These are phyloP conservation scores for Hylodesmum podocarpum DNA, from an alignment of 306 rosid genomes.

Conservation along the genomic window DNA sequence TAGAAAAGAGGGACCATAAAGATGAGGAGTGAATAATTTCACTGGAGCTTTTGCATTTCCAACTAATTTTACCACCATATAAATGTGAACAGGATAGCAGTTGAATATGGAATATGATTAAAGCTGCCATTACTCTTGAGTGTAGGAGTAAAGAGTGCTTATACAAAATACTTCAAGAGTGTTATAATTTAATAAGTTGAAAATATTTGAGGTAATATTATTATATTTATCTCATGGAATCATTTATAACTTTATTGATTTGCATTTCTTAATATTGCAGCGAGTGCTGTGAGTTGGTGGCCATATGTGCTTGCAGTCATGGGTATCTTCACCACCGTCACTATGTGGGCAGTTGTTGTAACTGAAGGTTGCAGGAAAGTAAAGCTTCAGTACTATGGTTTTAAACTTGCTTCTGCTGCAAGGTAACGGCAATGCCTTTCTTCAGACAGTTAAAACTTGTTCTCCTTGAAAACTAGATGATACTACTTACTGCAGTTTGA, in stretches of 20 bases:
- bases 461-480: background rate
- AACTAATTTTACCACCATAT: conserved; percentile 19
- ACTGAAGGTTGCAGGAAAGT: conserved; percentile 98
- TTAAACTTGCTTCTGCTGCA: conserved; percentile 96
- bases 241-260: conserved; percentile 17
- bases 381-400: conserved; percentile 94
- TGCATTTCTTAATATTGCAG: conserved; percentile 50
- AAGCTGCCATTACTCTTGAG: conserved; percentile 9
- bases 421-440: conserved; percentile 54
- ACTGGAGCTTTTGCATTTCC: conserved; percentile 2
- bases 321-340: conserved; percentile 86
- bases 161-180: background rate
- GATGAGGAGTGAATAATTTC: background rate
- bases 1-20: background rate
- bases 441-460: conserved; percentile 9
- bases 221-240: conserved; percentile 8
- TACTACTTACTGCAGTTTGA: background rate
- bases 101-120: conserved; percentile 1
- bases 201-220: background rate
- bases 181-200: conserved; percentile 16
- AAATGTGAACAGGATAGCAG: background rate
- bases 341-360: conserved; percentile 99
- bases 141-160: conserved; percentile 3
- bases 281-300: conserved; percentile 67
- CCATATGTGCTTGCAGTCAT: conserved; percentile 69